Base-by-base conservation (phyloP, 352 stramenopile genomes). In the Phytophthora brassicae region DNA sequence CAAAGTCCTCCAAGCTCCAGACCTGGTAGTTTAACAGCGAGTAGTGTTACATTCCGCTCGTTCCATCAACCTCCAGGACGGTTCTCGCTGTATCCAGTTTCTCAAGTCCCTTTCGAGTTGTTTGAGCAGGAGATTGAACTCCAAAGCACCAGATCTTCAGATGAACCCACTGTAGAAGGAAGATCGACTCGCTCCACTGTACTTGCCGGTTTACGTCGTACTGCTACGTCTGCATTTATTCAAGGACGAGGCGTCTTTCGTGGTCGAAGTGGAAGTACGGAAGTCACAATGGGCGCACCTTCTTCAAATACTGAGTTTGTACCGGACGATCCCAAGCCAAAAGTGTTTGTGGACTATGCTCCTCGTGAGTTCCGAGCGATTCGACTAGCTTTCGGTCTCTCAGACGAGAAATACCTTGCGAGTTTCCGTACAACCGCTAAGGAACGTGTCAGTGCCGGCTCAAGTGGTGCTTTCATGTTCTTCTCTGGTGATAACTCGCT, bases 381-480 rank as follows among this genome's bases (percentile, higher is more conserved):
- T 47, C 65, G 85, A 7, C 39, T 72, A 22, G 76, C 78, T 12
- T 90, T 88, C 60, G 79, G 79, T 7, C 59, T 93, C 11, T 81
- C 72, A 23, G 72, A 92, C 47, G 79, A 87, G 35, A 86, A 70
- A 28, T 94, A 94, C 45, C 44, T 89, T 16, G 74, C 77, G 29
- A 88, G 81, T 36, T 90, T 94, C 48, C 75, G 81, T 19, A 79
- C 77, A 20, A 94, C 85, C 5, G 79, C 78, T 6, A 92, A 93
- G 53, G 87, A 94, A 24, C 82, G 83, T 17, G 66, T 95, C 24
- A 87, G 77, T 43, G 80, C 84, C 16, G 87, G 87, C n/a, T 87
- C 83, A 43, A 86, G 70, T 49, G 84, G 84, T 2, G 85, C 79
- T 7, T 94, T 94, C 59, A 86, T 94, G 71, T 94, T 94, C 41